Conservation (phyloP, 2,329 filamentous ascomycete genomes). For the Colletotrichum lindemuthianum region DNA sequence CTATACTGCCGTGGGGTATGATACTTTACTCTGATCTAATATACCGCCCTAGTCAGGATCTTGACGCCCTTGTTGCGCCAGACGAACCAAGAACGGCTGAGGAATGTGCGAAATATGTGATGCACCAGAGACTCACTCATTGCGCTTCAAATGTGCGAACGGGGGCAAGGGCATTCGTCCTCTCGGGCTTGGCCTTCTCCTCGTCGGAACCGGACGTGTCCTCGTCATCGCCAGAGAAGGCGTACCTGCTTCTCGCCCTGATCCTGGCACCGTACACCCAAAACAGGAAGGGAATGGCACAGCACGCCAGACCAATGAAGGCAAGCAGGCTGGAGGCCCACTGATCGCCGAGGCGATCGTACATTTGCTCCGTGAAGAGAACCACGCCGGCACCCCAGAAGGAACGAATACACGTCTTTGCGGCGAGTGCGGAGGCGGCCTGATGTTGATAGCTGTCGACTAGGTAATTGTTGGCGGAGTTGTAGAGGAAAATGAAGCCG, state of each 20-base stretch:
- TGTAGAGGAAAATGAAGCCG: slow-evolving; percentile 87
- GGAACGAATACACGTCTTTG: slow-evolving; percentile 81
- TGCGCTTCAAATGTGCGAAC: slow-evolving; percentile 28
- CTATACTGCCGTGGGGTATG: too few relatives aligned
- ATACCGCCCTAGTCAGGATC: not conserved
- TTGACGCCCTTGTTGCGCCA: slow-evolving; percentile 17
- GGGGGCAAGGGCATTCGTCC: slow-evolving; percentile 25
- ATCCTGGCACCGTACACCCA: slow-evolving; percentile 81
- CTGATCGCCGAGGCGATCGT: slow-evolving; percentile 74
- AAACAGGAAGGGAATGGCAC: slow-evolving; percentile 84
- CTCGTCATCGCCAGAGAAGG: slow-evolving; percentile 71
- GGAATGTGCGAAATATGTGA: not conserved
- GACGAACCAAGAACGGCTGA: not conserved
- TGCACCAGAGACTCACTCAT: not conserved
- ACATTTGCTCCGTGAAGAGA: slow-evolving; percentile 87
- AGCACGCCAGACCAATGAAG: slow-evolving; percentile 81
- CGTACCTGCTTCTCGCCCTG: slow-evolving; percentile 74
- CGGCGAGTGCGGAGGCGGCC: slow-evolving; percentile 82
- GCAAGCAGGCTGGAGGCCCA: slow-evolving; percentile 80
- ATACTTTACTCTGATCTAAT: not conserved
- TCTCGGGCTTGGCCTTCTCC: slow-evolving; percentile 48
- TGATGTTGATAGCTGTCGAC: slow-evolving; percentile 74
- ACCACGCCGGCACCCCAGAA: slow-evolving; percentile 84
- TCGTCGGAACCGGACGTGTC: slow-evolving; percentile 47
- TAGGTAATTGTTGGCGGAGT: slow-evolving; percentile 80